phyloP scores from a whole-genome alignment of 148 eudicot species.

The Rhododendron williamsianum region DNA sequence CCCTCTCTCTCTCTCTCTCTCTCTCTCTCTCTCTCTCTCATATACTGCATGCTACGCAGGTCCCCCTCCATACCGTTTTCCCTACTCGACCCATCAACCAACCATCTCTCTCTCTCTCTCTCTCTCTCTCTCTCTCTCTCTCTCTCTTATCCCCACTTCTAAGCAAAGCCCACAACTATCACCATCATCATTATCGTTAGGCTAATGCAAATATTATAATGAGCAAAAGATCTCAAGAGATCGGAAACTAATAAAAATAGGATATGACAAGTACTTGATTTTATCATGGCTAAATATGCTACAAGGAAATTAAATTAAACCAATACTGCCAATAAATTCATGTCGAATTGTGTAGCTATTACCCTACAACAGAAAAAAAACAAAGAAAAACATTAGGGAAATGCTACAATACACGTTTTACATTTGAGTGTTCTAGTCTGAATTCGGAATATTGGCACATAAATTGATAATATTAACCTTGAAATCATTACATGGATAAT shows the following conservation, averaged over 20 bases:
- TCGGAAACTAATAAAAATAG: background rate
- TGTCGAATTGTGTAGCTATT: background rate
- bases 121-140: conserved; percentile 32
- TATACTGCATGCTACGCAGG: conserved; percentile 1
- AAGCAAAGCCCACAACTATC: conserved; percentile 60
- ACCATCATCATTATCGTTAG: conserved; percentile 44
- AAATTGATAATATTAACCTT: background rate
- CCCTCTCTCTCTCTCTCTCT: conserved; percentile 2
- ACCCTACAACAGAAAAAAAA: background rate
- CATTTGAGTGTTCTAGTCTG: background rate
- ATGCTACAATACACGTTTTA: background rate
- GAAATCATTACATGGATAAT: background rate
- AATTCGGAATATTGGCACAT: background rate
- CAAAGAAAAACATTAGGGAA: background rate
- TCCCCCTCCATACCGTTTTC: conserved; percentile 47
- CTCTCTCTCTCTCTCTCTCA: background rate
- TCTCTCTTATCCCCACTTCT: conserved; percentile 33
- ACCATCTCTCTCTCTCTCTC: conserved; percentile 28
- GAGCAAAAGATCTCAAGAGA: background rate
- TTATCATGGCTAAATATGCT: background rate
- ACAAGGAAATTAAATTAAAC: background rate
- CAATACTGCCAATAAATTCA: background rate
- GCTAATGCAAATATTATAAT: conserved; percentile 8
- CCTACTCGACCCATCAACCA: conserved; percentile 65
- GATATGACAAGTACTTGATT: background rate